Base-by-base conservation (phyloP, 495 filamentous ascomycete species). In the Mycothermus thermophilus region DNA sequence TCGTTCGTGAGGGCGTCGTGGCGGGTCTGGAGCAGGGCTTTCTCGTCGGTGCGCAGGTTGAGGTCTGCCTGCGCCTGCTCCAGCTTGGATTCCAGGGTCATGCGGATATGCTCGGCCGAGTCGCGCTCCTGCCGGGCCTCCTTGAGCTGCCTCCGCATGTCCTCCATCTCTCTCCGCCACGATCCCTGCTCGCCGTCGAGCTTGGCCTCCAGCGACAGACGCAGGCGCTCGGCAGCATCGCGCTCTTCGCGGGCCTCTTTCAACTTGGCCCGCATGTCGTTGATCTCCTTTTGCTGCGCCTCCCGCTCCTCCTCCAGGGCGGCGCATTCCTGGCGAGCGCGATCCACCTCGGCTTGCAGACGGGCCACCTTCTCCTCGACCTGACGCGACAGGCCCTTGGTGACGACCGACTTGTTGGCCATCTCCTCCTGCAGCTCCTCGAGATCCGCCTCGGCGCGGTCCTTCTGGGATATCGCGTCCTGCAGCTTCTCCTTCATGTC, bases 371-470 rank as follows among this genome's bases (percentile, higher is more conserved):
- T 77, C 37, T 82, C 76, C 46, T 87, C 81, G 12, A 82, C 69
- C 54, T 84, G 80, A 24, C 79, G 69, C 30, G 72, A 77, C 10
- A 83, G 63, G n/a, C 77, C 79, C 50, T 78, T 86, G 18, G 78
- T 78, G 15, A 71, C 76, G 35, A 86, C 67, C 0, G 79, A 84
- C 49, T 83, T 86, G 51, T 85, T 77, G 6, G 77, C 66, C 65
- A 85, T 74, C 43, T 88, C 80, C 29, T 82, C 77, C 32, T 77
- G 77, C 13, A 90, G 54, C 51, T 85, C 65, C 35, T 76, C 69
- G 3, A 79, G 51, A 34, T 77, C 66, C 15, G 60, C 61, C 46
- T 73, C 62, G 12, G 66, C 66, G n/a, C 62, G 60, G 19, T 60
- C 60, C 37, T 79, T 81, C 31, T 77, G 69, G 14, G 67, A 52